These are phyloP conservation scores for Emmonsiellopsis sp. DNA, from an alignment of 2,329 filamentous ascomycete genomes.

Conservation along the genomic window DNA sequence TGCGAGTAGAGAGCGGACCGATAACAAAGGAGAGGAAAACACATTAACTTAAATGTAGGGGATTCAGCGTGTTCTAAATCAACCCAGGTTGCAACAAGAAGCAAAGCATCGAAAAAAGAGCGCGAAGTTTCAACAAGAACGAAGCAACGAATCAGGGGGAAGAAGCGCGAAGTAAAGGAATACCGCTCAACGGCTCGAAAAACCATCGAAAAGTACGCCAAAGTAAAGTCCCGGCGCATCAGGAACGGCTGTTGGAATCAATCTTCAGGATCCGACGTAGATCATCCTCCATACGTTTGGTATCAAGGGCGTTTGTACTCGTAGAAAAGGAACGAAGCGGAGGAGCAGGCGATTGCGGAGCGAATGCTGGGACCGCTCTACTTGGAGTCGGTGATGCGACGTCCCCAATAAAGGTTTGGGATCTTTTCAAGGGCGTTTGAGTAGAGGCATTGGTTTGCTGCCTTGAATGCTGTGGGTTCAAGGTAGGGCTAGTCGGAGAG, in stretches of 20 bases:
- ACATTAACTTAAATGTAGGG: too few species aligned
- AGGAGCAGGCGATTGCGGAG: constrained; percentile 17
- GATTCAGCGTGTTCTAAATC: too few species aligned
- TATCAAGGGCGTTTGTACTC: constrained; percentile 22
- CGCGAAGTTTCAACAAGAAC: too few species aligned
- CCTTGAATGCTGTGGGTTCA: constrained; percentile 6
- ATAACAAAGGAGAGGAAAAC: neutral
- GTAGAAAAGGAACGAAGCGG: constrained; percentile 15
- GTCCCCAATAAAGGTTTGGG: neutral
- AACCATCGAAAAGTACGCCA: neutral
- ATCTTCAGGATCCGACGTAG: constrained; percentile 39
- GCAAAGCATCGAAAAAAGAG: too few species aligned
- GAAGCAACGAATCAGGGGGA: too few species aligned
- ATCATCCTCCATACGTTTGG: constrained; percentile 40
- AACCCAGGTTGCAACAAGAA: too few species aligned
- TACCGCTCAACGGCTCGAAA: too few species aligned
- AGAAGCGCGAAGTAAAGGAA: too few species aligned
- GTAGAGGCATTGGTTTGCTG: constrained; percentile 12
- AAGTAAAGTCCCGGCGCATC: neutral
- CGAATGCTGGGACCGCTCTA: constrained; percentile 3
- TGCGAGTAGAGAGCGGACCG: neutral
- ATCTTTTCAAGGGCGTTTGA: constrained; percentile 14
- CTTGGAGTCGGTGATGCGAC: constrained; percentile 7
- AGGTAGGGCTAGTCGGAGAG: constrained; percentile 15
- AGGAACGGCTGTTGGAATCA: constrained; percentile 20